Percentiles rank a stretch among this genome's conserved stretches.
Evolutionary conservation across 306 rosid genomes (phyloP).

Genomic region (Cercis canadensis): DNA sequence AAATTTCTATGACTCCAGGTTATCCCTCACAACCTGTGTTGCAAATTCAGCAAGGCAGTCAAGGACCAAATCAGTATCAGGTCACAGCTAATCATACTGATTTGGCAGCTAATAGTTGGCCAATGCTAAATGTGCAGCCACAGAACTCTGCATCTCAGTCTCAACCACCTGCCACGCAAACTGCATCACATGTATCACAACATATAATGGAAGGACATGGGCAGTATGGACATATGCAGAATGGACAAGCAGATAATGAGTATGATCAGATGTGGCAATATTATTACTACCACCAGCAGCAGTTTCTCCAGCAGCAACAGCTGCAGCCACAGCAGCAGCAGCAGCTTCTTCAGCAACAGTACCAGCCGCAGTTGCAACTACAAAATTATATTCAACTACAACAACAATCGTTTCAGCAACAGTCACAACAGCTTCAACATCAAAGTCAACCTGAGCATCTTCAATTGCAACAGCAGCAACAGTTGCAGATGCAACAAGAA

Average conservation of each 20-base stretch:
- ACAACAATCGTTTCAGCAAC: slow-evolving; percentile 50
- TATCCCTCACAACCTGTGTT: slow-evolving; percentile 43
- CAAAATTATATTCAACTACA: slow-evolving; percentile 57
- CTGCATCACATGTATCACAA: slow-evolving; percentile 46
- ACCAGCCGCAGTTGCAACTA: slow-evolving; percentile 55
- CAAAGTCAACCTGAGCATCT: slow-evolving; percentile 52
- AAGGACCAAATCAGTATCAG: slow-evolving; percentile 62
- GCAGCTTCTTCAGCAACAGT: slow-evolving; percentile 37
- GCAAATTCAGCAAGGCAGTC: slow-evolving; percentile 61
- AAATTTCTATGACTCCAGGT: slow-evolving; percentile 50
- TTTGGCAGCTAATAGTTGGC: slow-evolving; percentile 52
- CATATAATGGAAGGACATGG: slow-evolving; percentile 51
- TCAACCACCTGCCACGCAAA: slow-evolving; percentile 47
- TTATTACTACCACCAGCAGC: slow-evolving; percentile 86
- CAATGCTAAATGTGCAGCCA: slow-evolving; percentile 52
- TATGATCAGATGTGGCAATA: slow-evolving; percentile 82
- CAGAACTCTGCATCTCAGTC: slow-evolving; percentile 58
- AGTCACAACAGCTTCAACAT: slow-evolving; percentile 55
- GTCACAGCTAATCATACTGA: slow-evolving; percentile 44
- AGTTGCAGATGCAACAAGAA: slow-evolving; percentile 50
- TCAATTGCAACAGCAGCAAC: slow-evolving; percentile 53
- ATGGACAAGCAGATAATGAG: slow-evolving; percentile 63
- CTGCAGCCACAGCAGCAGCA: slow-evolving; percentile 41
- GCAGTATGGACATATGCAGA: slow-evolving; percentile 64
- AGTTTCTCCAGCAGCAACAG: slow-evolving; percentile 53